Evolutionary conservation across 768 basidiomycete genomes (phyloP).

Genomic region (Termitomyces sp.): DNA sequence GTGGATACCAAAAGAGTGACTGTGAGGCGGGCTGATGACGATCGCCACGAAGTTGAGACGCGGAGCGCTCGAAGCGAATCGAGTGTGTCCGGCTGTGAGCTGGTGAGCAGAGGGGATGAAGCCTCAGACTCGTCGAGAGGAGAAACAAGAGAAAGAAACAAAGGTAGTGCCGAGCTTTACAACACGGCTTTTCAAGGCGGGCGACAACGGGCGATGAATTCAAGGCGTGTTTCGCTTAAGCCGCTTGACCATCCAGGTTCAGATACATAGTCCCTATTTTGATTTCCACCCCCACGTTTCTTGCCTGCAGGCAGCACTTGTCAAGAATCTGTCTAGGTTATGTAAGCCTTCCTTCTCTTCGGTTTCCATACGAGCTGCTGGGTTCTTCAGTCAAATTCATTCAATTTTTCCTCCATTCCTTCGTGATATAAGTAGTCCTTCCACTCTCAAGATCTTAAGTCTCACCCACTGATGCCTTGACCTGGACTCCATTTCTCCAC

Average conservation of each 20-base stretch:
- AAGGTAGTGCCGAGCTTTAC: slow-evolving; percentile 39
- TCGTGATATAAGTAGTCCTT: neutral
- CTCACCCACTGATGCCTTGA: neutral
- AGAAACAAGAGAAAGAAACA: slow-evolving; percentile 25
- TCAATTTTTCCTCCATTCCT: neutral
- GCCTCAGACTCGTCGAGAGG: slow-evolving; percentile 29
- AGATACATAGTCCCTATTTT: slow-evolving; percentile 46
- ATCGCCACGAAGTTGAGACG: slow-evolving; percentile 20
- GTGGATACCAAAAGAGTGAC: slow-evolving; percentile 41
- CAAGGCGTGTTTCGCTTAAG: slow-evolving; percentile 53
- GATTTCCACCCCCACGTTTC: slow-evolving; percentile 63
- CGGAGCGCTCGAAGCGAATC: slow-evolving; percentile 50
- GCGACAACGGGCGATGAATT: slow-evolving; percentile 37
- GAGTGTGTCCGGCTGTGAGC: slow-evolving; percentile 35
- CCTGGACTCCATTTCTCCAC: neutral
- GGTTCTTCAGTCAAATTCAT: neutral
- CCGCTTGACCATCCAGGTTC: slow-evolving; percentile 37
- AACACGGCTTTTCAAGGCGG: slow-evolving; percentile 48
- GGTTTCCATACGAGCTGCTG: slow-evolving; percentile 2
- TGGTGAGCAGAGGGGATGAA: slow-evolving; percentile 25
- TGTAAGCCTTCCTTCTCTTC: slow-evolving; percentile 31
- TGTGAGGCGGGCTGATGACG: slow-evolving; percentile 30
- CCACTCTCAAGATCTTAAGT: neutral
- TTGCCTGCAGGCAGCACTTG: slow-evolving; percentile 68
- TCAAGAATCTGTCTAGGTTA: slow-evolving; percentile 34